phyloP scores from a whole-genome alignment of 768 basidiomycete genomes.

The Gloeostereum incarnatum region DNA sequence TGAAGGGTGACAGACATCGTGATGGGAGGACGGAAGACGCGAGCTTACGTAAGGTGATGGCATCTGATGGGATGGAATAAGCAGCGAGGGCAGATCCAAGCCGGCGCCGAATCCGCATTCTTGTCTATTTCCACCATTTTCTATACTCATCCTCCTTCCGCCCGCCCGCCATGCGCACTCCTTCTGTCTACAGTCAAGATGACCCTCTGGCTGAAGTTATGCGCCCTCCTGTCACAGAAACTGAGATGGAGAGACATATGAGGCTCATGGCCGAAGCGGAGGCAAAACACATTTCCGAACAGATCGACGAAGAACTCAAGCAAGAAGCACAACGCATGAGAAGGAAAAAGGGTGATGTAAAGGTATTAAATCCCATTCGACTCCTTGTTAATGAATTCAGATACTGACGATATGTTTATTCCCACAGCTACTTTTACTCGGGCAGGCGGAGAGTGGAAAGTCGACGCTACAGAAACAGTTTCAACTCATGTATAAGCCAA shows the following conservation, averaged over 20 bases:
- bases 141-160: slow-evolving; percentile 14
- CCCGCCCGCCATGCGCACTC: slow-evolving; percentile 42
- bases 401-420: slow-evolving; percentile 19
- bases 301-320: slow-evolving; percentile 75
- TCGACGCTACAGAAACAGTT: slow-evolving; percentile 74
- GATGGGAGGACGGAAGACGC: slow-evolving; percentile 17
- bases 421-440: slow-evolving; percentile 57
- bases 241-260: slow-evolving; percentile 48
- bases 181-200: slow-evolving; percentile 66
- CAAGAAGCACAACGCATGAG: slow-evolving; percentile 57
- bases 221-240: slow-evolving; percentile 57
- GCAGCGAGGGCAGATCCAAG: background rate
- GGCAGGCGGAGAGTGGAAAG: slow-evolving; percentile 75
- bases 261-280: slow-evolving; percentile 63
- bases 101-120: slow-evolving; percentile 7
- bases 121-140: slow-evolving; percentile 10
- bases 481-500: slow-evolving; percentile 74
- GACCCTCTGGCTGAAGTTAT: slow-evolving; percentile 67
- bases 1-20: slow-evolving; percentile 96
- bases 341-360: slow-evolving; percentile 65
- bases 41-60: background rate
- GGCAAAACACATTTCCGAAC: slow-evolving; percentile 67
- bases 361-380: slow-evolving; percentile 45
- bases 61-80: too few relatives aligned
- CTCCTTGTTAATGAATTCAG: slow-evolving; percentile 18